phyloP scores from a whole-genome alignment of 148 eudicot species.

The Rhododendron simsii region DNA sequence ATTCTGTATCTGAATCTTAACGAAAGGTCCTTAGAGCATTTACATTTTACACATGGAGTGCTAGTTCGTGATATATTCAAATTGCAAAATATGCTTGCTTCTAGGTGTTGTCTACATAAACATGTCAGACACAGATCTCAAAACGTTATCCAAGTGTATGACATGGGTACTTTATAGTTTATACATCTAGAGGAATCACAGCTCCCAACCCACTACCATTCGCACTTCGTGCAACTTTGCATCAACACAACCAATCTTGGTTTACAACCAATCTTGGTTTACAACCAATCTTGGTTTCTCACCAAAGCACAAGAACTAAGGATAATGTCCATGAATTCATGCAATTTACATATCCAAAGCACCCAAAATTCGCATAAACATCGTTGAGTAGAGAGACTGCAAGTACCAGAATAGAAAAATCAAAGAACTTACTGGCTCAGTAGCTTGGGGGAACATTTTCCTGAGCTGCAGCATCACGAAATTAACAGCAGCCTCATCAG shows the following conservation, averaged over 20 bases:
- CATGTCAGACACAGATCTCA: background rate
- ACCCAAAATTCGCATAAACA: background rate
- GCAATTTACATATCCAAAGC: background rate
- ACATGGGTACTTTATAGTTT: background rate
- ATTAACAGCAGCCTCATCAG: conserved; percentile 70
- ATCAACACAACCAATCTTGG: no score
- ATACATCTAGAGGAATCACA: background rate
- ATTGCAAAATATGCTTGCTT: background rate
- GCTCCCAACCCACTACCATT: background rate
- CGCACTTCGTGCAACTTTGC: no score
- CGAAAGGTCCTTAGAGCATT: background rate
- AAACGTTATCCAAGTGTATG: background rate
- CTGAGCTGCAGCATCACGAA: conserved; percentile 88
- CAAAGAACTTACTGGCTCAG: conserved; percentile 69
- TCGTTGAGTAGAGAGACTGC: background rate
- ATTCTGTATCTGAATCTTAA: background rate
- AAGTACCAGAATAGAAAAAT: background rate
- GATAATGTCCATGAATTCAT: background rate
- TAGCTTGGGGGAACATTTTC: conserved; percentile 86
- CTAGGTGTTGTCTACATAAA: background rate
- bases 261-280: no score
- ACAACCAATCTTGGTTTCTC: no score
- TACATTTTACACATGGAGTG: background rate
- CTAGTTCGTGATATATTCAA: background rate
- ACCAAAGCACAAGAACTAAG: background rate